phyloP scores from a whole-genome alignment of 208 protist genomes.

The Porcisia hertigi region DNA sequence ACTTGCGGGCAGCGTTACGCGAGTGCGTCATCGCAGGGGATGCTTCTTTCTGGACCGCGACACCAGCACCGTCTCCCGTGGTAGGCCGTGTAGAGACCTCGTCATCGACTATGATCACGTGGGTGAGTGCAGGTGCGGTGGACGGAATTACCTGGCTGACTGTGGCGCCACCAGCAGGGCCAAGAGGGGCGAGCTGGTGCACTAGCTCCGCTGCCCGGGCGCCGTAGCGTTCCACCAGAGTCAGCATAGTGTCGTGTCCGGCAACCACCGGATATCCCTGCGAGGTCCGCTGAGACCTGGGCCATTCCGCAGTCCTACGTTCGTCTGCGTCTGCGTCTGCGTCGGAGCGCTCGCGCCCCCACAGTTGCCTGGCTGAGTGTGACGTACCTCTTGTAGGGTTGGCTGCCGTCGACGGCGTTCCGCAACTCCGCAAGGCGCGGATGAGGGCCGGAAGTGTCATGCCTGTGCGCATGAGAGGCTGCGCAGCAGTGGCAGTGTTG shows the following conservation, averaged over 20 bases:
- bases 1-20: conserved; percentile 8
- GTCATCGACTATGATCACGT: conserved; percentile 13
- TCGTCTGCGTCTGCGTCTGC: neutral
- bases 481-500: neutral
- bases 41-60: neutral
- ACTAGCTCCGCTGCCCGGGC: conserved; percentile 23
- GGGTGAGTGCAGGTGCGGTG: conserved; percentile 22
- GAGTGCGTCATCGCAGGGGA: conserved; percentile 1
- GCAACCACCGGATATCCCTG: neutral
- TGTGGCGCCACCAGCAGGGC: conserved; percentile 21
- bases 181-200: conserved; percentile 28
- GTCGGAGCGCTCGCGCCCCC: neutral
- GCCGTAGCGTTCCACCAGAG: conserved; percentile 19
- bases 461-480: conserved; percentile 29
- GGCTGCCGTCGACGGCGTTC: conserved; percentile 7
- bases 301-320: neutral
- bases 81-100: neutral
- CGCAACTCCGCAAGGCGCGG: conserved; percentile 13
- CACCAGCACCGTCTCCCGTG: neutral
- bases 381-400: conserved; percentile 4
- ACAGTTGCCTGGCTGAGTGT: conserved; percentile 2
- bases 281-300: neutral
- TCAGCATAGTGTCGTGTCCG: conserved; percentile 5
- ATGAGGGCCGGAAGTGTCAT: conserved; percentile 25
- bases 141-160: conserved; percentile 19